Evolutionary conservation across 1,139 yeast genomes (phyloP).

Genomic region (Suhomyces yuchorum): DNA sequence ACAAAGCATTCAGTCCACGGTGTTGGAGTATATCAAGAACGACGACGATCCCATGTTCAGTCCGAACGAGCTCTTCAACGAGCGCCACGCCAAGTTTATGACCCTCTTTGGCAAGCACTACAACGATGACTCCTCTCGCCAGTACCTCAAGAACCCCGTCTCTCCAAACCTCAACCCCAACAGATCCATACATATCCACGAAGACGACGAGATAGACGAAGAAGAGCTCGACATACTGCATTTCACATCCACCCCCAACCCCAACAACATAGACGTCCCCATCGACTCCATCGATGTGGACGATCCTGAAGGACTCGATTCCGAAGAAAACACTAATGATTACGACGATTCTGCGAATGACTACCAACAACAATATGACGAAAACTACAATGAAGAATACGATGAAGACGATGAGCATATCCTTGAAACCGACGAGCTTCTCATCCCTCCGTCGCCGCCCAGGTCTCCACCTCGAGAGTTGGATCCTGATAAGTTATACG

Average conservation of each 20-base stretch:
- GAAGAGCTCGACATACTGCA: conserved; percentile 14
- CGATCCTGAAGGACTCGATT: conserved; percentile 13
- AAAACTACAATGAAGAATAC: conserved; percentile 17
- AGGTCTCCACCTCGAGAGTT: conserved; percentile 80
- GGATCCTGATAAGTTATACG: conserved; percentile 83
- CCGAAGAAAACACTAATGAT: conserved; percentile 13
- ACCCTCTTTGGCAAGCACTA: conserved; percentile 34
- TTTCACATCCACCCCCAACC: conserved; percentile 13
- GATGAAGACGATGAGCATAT: conserved; percentile 18
- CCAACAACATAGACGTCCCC: conserved; percentile 8
- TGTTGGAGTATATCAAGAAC: conserved; percentile 32
- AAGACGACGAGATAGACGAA: conserved; percentile 17
- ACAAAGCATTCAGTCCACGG: conserved; percentile 33
- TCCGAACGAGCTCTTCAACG: conserved; percentile 40
- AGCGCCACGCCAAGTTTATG: conserved; percentile 37
- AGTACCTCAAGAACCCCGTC: conserved; percentile 6
- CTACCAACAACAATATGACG: conserved; percentile 19
- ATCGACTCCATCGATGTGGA: conserved; percentile 13
- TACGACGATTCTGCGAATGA: conserved; percentile 16
- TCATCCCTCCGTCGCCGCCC: conserved; percentile 64
- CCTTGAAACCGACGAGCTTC: conserved; percentile 24
- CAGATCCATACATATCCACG: conserved; percentile 12
- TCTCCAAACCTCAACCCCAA: conserved; percentile 12
- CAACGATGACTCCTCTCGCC: conserved; percentile 23
- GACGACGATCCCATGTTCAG: conserved; percentile 29